Evolutionary conservation across 306 rosid genomes (phyloP).

Genomic region (Acacia acuminata): DNA sequence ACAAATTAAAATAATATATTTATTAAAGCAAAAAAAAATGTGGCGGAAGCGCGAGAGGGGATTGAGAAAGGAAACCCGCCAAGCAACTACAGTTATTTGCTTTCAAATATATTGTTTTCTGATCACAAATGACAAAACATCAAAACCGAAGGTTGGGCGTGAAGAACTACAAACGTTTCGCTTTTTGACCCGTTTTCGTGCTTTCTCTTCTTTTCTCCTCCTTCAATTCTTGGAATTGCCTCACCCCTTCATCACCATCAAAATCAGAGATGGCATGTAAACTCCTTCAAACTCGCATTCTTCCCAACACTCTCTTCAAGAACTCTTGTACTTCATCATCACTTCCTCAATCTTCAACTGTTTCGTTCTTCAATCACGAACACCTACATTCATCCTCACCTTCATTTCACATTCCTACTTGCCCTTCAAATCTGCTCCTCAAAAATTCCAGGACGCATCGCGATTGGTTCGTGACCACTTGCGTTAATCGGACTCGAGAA

Average conservation of each 20-base stretch:
- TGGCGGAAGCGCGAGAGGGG: not conserved
- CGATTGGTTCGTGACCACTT: constrained; percentile 18
- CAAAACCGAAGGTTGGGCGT: not conserved
- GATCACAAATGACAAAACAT: not conserved
- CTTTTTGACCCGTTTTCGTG: no score
- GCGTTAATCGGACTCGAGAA: constrained; percentile 32
- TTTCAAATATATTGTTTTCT: not conserved
- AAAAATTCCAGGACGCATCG: constrained; percentile 12
- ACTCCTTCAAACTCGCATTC: constrained; percentile 24
- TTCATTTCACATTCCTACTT: constrained; percentile 9
- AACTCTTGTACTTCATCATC: constrained; percentile 31
- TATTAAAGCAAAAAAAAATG: not conserved
- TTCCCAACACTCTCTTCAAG: constrained; percentile 26
- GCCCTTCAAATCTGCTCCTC: constrained; percentile 29
- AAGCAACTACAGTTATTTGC: not conserved
- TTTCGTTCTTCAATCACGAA: constrained; percentile 13
- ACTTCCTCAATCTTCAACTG: constrained; percentile 24
- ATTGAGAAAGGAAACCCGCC: not conserved
- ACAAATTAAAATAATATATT: not conserved
- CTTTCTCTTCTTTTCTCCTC: not conserved
- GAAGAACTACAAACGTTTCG: not conserved
- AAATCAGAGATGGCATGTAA: not conserved
- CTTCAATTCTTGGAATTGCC: constrained; percentile 1
- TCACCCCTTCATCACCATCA: no score
- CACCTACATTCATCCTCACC: constrained; percentile 23